A percentile compares a stretch with the other conserved stretches of the same genome.
Conservation (phyloP, 345 rosid species). For the Hibiscus mutabilis region DNA sequence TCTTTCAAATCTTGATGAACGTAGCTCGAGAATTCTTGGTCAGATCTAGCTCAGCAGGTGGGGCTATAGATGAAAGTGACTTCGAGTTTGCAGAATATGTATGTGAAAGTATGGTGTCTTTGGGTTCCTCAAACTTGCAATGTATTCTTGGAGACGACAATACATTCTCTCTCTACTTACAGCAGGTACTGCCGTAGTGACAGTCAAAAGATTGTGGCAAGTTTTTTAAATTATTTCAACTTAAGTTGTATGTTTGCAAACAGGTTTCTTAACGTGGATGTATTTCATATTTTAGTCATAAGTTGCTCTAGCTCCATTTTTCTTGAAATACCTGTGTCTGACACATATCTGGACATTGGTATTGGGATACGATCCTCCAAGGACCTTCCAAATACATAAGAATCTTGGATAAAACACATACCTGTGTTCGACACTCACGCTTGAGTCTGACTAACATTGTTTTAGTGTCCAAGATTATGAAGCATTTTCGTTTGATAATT, state of each 20-base stretch:
- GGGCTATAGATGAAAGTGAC: slow-evolving; percentile 60
- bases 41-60: slow-evolving; percentile 50
- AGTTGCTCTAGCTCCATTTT: too few relatives aligned
- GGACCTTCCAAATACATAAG: too few relatives aligned
- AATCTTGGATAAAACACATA: too few relatives aligned
- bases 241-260: slow-evolving; percentile 8
- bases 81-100: slow-evolving; percentile 71
- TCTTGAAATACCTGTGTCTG: too few relatives aligned
- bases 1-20: slow-evolving; percentile 75
- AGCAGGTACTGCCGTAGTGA: slow-evolving; percentile 76
- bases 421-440: too few relatives aligned
- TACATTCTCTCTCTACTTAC: slow-evolving; percentile 50
- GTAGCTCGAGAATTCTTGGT: slow-evolving; percentile 59
- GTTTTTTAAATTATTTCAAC: background rate
- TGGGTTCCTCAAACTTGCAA: slow-evolving; percentile 77
- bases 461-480: background rate
- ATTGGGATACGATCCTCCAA: too few relatives aligned
- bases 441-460: too few relatives aligned
- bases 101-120: slow-evolving; percentile 84
- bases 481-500: slow-evolving; percentile 7
- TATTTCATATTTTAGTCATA: background rate
- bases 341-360: too few relatives aligned
- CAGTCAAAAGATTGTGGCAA: background rate
- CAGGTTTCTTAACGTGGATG: background rate
- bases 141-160: slow-evolving; percentile 53